phyloP scores from a whole-genome alignment of 345 rosid genomes.

The Syzygium oleosum region DNA sequence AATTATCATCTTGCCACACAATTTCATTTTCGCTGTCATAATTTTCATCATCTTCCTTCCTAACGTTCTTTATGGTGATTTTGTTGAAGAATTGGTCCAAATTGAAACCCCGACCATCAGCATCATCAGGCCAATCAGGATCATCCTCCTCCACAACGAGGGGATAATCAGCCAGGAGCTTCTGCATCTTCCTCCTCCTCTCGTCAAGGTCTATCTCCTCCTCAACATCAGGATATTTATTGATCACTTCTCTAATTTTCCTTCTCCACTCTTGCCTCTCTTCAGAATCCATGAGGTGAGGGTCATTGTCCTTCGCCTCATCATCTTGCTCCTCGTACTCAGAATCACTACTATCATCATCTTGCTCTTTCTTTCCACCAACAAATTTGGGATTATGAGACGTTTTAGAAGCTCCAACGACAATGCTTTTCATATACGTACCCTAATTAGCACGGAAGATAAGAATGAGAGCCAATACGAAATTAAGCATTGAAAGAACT shows the following conservation, averaged over 20 bases:
- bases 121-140: constrained; percentile 94
- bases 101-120: constrained; percentile 91
- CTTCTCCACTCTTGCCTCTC: constrained; percentile 82
- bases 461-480: neutral
- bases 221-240: constrained; percentile 38
- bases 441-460: neutral
- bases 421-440: neutral
- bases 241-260: constrained; percentile 62
- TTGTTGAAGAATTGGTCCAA: constrained; percentile 75
- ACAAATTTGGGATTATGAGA: neutral
- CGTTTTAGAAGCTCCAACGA: neutral
- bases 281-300: constrained; percentile 41
- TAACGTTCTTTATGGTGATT: constrained; percentile 72
- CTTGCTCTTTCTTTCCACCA: neutral
- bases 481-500: neutral
- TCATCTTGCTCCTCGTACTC: neutral
- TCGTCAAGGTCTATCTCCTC: constrained; percentile 54
- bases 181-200: constrained; percentile 62
- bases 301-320: constrained; percentile 7
- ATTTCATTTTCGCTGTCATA: constrained; percentile 64
- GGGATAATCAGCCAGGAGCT: constrained; percentile 75
- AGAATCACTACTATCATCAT: constrained; percentile 1
- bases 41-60: constrained; percentile 43
- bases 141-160: constrained; percentile 82
- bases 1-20: constrained; percentile 91